A percentile compares a stretch with the other conserved stretches of the same genome.
phyloP scores from a whole-genome alignment of 2,329 filamentous ascomycete species.

The Penicillium sp. region DNA sequence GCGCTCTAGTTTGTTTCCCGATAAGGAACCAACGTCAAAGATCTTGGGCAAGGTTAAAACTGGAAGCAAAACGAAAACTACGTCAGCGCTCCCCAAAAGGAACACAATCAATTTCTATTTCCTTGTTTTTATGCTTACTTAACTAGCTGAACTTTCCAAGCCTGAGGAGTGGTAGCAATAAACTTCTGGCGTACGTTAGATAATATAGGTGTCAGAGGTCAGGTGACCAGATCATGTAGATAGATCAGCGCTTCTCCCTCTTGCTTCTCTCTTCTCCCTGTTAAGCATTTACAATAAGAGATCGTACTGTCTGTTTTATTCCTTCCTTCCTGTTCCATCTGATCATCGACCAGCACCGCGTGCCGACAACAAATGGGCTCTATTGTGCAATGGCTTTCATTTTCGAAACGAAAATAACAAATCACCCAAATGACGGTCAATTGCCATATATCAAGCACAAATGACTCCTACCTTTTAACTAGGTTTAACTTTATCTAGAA shows the following conservation, averaged over 20 bases:
- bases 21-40: not conserved
- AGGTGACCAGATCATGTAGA: too few species aligned
- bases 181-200: not conserved
- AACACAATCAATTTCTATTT: not conserved
- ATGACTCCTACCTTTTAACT: not conserved
- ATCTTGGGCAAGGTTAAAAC: not conserved
- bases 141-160: not conserved
- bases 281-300: too few species aligned
- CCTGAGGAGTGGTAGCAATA: not conserved
- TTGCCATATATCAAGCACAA: not conserved
- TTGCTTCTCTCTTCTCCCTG: too few species aligned
- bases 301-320: too few species aligned
- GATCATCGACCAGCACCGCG: too few species aligned
- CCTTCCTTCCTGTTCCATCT: too few species aligned
- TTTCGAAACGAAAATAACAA: not conserved
- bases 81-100: not conserved
- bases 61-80: not conserved
- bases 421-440: not conserved
- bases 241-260: too few species aligned
- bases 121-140: not conserved
- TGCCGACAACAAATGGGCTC: too few species aligned
- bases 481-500: not conserved
- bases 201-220: too few species aligned
- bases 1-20: not conserved
- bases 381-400: not conserved